phyloP scores from a whole-genome alignment of 1,284 basidiomycete species.

The Lentinula novae-zelandiae region DNA sequence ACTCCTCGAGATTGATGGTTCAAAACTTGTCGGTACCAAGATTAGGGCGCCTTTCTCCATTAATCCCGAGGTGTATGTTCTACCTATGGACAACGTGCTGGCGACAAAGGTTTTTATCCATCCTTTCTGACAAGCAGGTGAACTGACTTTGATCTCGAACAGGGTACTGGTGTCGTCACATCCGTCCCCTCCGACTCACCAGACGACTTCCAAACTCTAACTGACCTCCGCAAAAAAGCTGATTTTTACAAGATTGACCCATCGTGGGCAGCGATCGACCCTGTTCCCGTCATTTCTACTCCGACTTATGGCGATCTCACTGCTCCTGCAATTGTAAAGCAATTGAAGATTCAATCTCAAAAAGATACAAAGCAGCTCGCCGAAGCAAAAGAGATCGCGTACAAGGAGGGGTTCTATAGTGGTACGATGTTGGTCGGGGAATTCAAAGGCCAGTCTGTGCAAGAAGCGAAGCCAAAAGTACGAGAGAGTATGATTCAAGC shows the following conservation, averaged over 20 bases:
- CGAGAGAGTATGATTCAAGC: conserved; percentile 80
- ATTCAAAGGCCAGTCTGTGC: conserved; percentile 84
- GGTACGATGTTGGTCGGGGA: conserved; percentile 90
- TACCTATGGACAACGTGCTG: conserved; percentile 98
- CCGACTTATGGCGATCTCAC: conserved; percentile 91
- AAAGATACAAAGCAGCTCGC: conserved; percentile 92
- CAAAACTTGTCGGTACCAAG: conserved; percentile 84
- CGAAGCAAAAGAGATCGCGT: conserved; percentile 97
- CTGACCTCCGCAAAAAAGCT: conserved; percentile 95
- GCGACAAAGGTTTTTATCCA: conserved; percentile 71
- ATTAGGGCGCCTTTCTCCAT: conserved; percentile 87
- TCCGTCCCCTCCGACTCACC: conserved; percentile 99
- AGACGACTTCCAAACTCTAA: conserved; percentile 91
- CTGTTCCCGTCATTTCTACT: conserved; percentile 86
- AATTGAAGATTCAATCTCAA: conserved; percentile 94
- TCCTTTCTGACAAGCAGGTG: neutral
- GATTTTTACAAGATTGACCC: conserved; percentile 96
- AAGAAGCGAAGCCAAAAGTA: conserved; percentile 90
- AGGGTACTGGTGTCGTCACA: conserved; percentile 98
- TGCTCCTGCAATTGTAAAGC: conserved; percentile 83
- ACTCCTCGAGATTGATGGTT: conserved; percentile 75
- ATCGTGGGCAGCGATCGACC: conserved; percentile 83
- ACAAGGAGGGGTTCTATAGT: conserved; percentile 98
- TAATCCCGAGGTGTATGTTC: conserved; percentile 87
- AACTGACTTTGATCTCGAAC: conserved; percentile 5